These are phyloP conservation scores for Fusarium ambrosium DNA, from an alignment of 2,329 filamentous ascomycete species.

Conservation along the genomic window DNA sequence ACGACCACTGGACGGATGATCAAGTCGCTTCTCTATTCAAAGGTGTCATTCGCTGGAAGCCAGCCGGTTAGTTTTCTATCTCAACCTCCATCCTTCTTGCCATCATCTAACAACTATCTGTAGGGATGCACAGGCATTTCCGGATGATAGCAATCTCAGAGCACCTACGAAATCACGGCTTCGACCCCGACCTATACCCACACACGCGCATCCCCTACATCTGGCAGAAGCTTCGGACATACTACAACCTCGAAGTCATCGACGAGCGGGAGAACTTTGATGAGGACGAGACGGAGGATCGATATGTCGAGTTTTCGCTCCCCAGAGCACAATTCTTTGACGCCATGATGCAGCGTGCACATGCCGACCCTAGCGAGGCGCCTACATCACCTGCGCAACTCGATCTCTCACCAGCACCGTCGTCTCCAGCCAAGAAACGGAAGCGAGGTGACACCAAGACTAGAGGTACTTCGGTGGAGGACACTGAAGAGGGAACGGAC, in stretches of 20 bases:
- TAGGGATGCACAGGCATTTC: slow-evolving; percentile 94
- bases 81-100: neutral
- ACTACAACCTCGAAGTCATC: slow-evolving; percentile 88
- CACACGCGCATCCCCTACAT: slow-evolving; percentile 94
- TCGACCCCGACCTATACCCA: slow-evolving; percentile 75
- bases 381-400: slow-evolving; percentile 61
- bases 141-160: slow-evolving; percentile 89
- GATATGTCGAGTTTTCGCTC: slow-evolving; percentile 76
- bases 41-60: slow-evolving; percentile 93
- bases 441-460: slow-evolving; percentile 59
- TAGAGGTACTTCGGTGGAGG: slow-evolving; percentile 61
- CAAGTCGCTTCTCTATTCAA: slow-evolving; percentile 95
- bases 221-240: slow-evolving; percentile 85
- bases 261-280: slow-evolving; percentile 85
- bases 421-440: slow-evolving; percentile 58
- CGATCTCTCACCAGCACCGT: slow-evolving; percentile 54
- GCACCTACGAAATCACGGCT: slow-evolving; percentile 83
- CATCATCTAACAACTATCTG: slow-evolving; percentile 18
- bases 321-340: slow-evolving; percentile 63
- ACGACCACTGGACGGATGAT: slow-evolving; percentile 93
- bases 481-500: slow-evolving; percentile 62
- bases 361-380: slow-evolving; percentile 62
- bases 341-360: slow-evolving; percentile 60
- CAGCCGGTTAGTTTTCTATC: slow-evolving; percentile 74
- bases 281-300: slow-evolving; percentile 69